Evolutionary conservation across 2,329 filamentous ascomycete species (phyloP).

Genomic region (Pseudogymnoascus sp.): DNA sequence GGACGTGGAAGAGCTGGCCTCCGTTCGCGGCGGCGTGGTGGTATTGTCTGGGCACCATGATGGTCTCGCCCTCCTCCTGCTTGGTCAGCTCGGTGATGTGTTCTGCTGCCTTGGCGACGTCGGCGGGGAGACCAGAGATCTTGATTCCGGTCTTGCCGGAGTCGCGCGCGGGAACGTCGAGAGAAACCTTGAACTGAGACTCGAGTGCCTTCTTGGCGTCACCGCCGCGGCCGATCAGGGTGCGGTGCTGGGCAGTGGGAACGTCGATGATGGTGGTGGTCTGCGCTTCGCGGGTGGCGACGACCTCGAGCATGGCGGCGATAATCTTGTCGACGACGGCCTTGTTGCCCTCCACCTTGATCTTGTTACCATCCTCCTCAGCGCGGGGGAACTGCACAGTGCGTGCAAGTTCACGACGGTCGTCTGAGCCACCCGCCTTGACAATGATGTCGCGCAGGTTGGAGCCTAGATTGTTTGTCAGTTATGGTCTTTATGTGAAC

Average conservation of each 20-base stretch:
- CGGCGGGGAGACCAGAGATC: constrained; percentile 67
- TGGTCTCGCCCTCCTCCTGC: constrained; percentile 77
- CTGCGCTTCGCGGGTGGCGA: constrained; percentile 76
- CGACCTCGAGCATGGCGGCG: constrained; percentile 70
- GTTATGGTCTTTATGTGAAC: constrained; percentile 17
- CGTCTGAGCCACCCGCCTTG: constrained; percentile 81
- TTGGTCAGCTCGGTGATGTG: constrained; percentile 75
- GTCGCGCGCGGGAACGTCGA: constrained; percentile 88
- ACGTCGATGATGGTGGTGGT: constrained; percentile 72
- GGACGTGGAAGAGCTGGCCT: constrained; percentile 84
- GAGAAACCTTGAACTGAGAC: constrained; percentile 72
- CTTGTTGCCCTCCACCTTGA: constrained; percentile 79
- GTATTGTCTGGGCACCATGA: constrained; percentile 72
- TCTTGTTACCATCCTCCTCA: constrained; percentile 71
- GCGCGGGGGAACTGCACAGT: constrained; percentile 92
- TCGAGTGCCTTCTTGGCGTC: constrained; percentile 81
- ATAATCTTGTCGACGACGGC: constrained; percentile 85
- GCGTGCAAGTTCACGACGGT: constrained; percentile 73
- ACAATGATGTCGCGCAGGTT: constrained; percentile 81
- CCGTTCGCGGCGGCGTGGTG: constrained; percentile 84
- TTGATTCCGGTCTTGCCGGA: constrained; percentile 78
- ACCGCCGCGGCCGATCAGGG: constrained; percentile 85
- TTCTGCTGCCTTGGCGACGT: constrained; percentile 78
- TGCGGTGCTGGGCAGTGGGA: constrained; percentile 79
- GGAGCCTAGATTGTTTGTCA: constrained; percentile 52